phyloP scores from a whole-genome alignment of 768 basidiomycete genomes.

The Termitomyces sp. region DNA sequence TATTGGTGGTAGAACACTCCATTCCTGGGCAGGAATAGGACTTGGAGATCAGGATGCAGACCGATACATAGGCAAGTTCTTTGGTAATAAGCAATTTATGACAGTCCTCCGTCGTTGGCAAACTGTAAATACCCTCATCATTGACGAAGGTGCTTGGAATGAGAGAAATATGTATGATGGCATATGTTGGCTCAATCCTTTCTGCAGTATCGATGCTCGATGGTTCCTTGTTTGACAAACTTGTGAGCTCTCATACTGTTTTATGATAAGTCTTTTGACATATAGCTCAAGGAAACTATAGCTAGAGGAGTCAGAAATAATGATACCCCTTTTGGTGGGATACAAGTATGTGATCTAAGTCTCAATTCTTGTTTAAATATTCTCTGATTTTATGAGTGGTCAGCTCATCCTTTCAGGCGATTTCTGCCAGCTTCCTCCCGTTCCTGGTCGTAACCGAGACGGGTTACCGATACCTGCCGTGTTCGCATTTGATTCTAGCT shows the following conservation, averaged over 20 bases:
- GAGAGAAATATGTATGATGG: neutral
- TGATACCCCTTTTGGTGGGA: constrained; percentile 71
- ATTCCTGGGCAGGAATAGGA: constrained; percentile 80
- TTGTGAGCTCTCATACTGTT: constrained; percentile 35
- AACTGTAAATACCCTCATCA: constrained; percentile 57
- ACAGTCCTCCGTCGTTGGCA: constrained; percentile 56
- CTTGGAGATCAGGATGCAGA: constrained; percentile 56
- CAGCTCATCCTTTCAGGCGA: constrained; percentile 84
- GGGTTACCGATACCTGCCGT: constrained; percentile 39
- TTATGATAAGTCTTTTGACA: neutral
- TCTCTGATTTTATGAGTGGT: neutral
- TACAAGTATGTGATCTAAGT: constrained; percentile 48
- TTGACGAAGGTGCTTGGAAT: constrained; percentile 73
- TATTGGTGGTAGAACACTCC: constrained; percentile 79
- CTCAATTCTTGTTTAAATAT: neutral
- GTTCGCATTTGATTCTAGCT: constrained; percentile 77
- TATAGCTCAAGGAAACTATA: constrained; percentile 45
- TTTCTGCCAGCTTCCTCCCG: constrained; percentile 88
- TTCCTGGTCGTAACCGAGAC: constrained; percentile 44
- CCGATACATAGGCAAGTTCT: constrained; percentile 48
- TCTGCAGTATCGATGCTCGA: constrained; percentile 84
- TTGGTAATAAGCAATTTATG: constrained; percentile 29
- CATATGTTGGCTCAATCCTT: neutral
- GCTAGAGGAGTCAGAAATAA: constrained; percentile 51
- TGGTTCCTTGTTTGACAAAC: constrained; percentile 72